These are phyloP conservation scores for Chaetoscypha palmicola DNA, from an alignment of 2,329 filamentous ascomycete species.

Conservation along the genomic window DNA sequence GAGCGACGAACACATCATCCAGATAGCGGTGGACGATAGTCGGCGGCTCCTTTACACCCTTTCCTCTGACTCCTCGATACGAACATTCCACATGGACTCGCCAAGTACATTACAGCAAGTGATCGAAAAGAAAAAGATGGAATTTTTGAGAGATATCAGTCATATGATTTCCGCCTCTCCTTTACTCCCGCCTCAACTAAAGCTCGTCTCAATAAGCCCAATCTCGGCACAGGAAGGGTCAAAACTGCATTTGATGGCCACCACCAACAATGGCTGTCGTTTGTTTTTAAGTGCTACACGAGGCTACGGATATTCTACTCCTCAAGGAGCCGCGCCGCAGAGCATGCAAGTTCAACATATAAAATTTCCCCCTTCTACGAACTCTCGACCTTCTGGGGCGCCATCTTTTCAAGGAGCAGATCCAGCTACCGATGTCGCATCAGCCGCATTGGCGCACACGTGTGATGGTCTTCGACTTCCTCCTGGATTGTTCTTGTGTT, in stretches of 20 bases:
- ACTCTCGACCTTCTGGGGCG: slow-evolving; percentile 22
- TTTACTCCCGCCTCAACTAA: slow-evolving; percentile 61
- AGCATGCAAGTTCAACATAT: slow-evolving; percentile 98
- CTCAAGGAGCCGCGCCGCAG: slow-evolving; percentile 60
- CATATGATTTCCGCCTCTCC: slow-evolving; percentile 75
- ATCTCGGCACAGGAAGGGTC: slow-evolving; percentile 74
- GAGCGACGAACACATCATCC: slow-evolving; percentile 57
- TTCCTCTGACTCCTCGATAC: slow-evolving; percentile 79
- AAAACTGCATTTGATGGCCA: slow-evolving; percentile 81
- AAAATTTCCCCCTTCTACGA: slow-evolving; percentile 69
- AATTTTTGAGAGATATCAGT: slow-evolving; percentile 65
- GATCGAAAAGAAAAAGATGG: slow-evolving; percentile 54
- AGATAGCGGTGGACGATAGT: slow-evolving; percentile 84
- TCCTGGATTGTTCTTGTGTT: slow-evolving; percentile 87
- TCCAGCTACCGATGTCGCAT: slow-evolving; percentile 33
- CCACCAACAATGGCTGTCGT: slow-evolving; percentile 83
- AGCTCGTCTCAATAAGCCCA: slow-evolving; percentile 77
- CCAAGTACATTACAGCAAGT: slow-evolving; percentile 54
- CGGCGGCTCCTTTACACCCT: slow-evolving; percentile 86
- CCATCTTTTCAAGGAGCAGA: slow-evolving; percentile 22
- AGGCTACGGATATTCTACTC: slow-evolving; percentile 53
- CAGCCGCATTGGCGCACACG: slow-evolving; percentile 42
- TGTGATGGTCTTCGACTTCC: slow-evolving; percentile 57
- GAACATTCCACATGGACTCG: slow-evolving; percentile 79
- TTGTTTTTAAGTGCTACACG: slow-evolving; percentile 88